Evolutionary conservation across 1,284 basidiomycete genomes (phyloP), one percentile per base, ranked within the genome.

Genomic region (Cutaneotrichosporon cutaneum): DNA sequence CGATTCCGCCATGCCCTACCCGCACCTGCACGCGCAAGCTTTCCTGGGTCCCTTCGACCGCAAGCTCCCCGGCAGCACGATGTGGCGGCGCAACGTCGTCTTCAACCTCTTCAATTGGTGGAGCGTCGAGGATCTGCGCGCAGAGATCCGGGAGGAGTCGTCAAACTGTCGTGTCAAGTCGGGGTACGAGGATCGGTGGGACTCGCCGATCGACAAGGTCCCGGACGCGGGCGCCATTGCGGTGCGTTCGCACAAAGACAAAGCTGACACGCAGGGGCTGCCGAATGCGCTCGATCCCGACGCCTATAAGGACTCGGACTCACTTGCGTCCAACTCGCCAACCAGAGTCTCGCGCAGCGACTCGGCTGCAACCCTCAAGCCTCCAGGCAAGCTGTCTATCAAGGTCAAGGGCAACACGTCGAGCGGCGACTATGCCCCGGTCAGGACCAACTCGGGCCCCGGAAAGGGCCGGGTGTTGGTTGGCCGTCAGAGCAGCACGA

Each of bases 91-190:
- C n/a, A 76, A 72, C 33, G 68, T 78, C 13, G 71, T 76, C 0
- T 77, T 75, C 65, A 71, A 71, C n/a, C 39, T 51, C 5, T 55
- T 75, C 36, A 77, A 77, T 55, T 79, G 77, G 77, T 80, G 76
- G 74, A 63, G 62, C 5, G 50, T 78, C 14, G 75, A 78, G 52
- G 78, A 80, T 66, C 66, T 80, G 33, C 68, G 75, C 14, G 78
- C 78, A 13, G 78, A 80, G 67, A 80, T 80, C 45, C 77, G 78
- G 22, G 77, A 80, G 62, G 69, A 67, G 42, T 71, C 74, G 13
- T 75, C 73, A 32, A 80, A 79, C 55, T 77, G 77, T 62, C 67
- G 78, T 5, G 68, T 78, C 63, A 80, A 80, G 59, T 73, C 72
- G 16, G 78, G 78, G 26, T 78, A 80, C 50, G 58, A 63, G 26